These are phyloP conservation scores for Citrus unshiu DNA, from an alignment of 345 rosid genomes.

Conservation along the genomic window DNA sequence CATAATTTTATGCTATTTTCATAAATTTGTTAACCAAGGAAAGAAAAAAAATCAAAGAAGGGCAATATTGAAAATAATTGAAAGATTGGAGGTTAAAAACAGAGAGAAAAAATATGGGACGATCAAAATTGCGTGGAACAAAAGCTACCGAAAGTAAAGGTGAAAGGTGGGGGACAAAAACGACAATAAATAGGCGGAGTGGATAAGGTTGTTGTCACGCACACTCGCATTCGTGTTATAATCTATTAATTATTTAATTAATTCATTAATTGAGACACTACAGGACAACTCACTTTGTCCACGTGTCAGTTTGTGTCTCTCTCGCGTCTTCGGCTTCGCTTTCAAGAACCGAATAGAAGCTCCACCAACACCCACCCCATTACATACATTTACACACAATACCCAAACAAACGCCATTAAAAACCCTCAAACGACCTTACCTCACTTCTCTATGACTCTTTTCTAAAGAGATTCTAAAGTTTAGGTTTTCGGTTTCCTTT, in stretches of 20 bases:
- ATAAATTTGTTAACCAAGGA: neutral
- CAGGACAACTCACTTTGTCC: conserved; percentile 6
- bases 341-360: conserved; percentile 24
- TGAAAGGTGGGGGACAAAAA: neutral
- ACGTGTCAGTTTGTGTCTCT: conserved; percentile 25
- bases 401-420: neutral
- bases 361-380: conserved; percentile 22
- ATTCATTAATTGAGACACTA: conserved; percentile 3
- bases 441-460: neutral
- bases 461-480: neutral
- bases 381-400: too few relatives aligned
- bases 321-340: conserved; percentile 18
- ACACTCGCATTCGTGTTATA: neutral
- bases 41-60: neutral
- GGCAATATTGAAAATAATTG: neutral
- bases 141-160: conserved; percentile 21
- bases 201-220: conserved; percentile 10
- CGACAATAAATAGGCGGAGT: neutral
- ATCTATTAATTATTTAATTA: neutral
- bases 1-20: neutral
- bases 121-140: neutral
- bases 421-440: neutral
- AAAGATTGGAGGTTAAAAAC: neutral
- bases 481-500: conserved; percentile 12
- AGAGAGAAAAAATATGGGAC: neutral